These are phyloP conservation scores for Coelastrella sp. DNA, from an alignment of 139 green algal species.

Conservation along the genomic window DNA sequence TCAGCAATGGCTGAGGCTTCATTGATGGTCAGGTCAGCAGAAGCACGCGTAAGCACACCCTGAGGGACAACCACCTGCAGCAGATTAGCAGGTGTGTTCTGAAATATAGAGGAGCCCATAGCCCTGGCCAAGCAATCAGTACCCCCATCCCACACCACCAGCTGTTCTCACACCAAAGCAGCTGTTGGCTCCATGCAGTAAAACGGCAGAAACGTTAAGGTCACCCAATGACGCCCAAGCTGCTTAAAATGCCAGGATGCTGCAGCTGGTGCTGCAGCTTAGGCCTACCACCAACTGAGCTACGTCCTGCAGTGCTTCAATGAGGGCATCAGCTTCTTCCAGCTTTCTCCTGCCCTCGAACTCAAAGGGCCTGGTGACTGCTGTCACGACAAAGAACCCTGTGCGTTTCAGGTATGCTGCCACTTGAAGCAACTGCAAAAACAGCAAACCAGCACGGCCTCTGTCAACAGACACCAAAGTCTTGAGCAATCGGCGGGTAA, in stretches of 20 bases:
- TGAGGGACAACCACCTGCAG: conserved; percentile 75
- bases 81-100: too few species aligned
- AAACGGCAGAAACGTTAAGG: too few species aligned
- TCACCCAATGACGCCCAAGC: too few species aligned
- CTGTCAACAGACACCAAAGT: neutral
- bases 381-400: conserved; percentile 82
- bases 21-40: conserved; percentile 78
- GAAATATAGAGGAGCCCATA: too few species aligned
- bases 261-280: neutral
- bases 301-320: conserved; percentile 67
- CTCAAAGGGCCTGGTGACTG: conserved; percentile 80
- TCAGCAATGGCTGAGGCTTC: conserved; percentile 85
- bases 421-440: conserved; percentile 71
- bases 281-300: conserved; percentile 78
- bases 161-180: too few species aligned
- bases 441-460: neutral
- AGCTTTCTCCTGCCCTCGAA: conserved; percentile 82
- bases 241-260: neutral
- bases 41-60: conserved; percentile 63
- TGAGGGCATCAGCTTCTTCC: conserved; percentile 74
- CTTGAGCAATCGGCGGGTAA: neutral
- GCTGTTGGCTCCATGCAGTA: neutral
- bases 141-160: neutral
- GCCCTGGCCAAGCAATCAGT: too few species aligned
- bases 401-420: conserved; percentile 70